Base-by-base conservation (phyloP, 768 basidiomycete species). In the Serendipita sp. region DNA sequence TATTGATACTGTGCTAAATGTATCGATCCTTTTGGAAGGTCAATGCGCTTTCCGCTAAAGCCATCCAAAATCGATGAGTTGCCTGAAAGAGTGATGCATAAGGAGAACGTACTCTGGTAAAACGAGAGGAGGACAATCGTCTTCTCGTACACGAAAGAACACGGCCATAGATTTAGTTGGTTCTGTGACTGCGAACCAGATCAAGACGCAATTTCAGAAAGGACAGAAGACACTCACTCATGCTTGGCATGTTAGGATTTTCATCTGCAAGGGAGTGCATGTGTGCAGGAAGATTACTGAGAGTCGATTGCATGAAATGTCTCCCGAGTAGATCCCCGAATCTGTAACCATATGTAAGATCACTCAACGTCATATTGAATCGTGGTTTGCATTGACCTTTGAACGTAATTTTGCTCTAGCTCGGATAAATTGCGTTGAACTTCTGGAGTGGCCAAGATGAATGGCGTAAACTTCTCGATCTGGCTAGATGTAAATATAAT, bases 401-500 rank as follows among this genome's bases (percentile, higher is more conserved):
- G 83, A 3, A 91, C 89, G 74, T 94, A 82, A 53, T 85, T 82
- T 16, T 89, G 80, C 73, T 97, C 94, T 18, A 85, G 85, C 53
- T 85, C 83, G 0, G 93, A 92, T 53, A 97, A 75, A 37, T 84
- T 81, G n/a, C 79, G 81, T 70, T 94, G 92, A 1, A 88, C 73
- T 7, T 84, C 83, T 0, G 83, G 84, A 32, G 84, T 86, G 5
- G 80, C 77, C 28, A 81, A 82, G 53, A 97, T 88, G 67, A 84
- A 84, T 16, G 89, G 84, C 35, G 92, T 87, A 70, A 83, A 92
- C 71, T 84, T 86, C 74, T 96, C 94, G 54, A 95, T 88, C 93
- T 95, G 47, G 56, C n/a, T 13, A 7, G 7, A 13, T 7, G 5
- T 63, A 13, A 51, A 64, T 11, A 34, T 60, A 13, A 64, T 35